phyloP scores from a whole-genome alignment of 139 green algal genomes.

The Chlamydomonas urium region DNA sequence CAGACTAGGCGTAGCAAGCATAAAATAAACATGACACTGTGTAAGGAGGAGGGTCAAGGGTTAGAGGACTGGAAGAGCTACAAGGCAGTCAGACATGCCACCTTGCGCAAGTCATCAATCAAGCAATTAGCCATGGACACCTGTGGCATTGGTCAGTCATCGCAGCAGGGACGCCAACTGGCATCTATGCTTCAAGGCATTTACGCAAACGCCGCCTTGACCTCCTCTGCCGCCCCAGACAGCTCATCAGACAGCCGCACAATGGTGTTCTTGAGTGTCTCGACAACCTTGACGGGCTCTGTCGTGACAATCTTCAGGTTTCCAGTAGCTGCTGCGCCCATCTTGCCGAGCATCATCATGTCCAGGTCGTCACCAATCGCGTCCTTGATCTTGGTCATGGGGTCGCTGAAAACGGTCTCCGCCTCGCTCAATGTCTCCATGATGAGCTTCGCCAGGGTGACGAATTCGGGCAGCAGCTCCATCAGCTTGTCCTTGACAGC shows the following conservation, averaged over 20 bases:
- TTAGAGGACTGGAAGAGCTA: too few relatives aligned
- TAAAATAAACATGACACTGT: too few relatives aligned
- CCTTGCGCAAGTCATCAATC: too few relatives aligned
- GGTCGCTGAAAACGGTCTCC: background rate
- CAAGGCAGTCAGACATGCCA: too few relatives aligned
- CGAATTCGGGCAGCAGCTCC: constrained; percentile 3
- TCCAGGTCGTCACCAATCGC: background rate
- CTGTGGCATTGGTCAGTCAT: too few relatives aligned
- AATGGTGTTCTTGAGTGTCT: background rate
- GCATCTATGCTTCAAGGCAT: too few relatives aligned
- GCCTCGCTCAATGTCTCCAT: background rate
- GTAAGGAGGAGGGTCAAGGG: too few relatives aligned
- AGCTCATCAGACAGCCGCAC: constrained; percentile 1
- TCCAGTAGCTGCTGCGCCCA: background rate
- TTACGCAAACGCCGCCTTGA: background rate
- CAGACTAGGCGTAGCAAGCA: too few relatives aligned
- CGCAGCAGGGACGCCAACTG: too few relatives aligned
- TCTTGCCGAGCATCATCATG: background rate
- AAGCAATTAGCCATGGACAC: too few relatives aligned
- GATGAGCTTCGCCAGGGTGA: background rate
- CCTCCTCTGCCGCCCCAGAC: background rate
- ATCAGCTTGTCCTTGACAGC: constrained; percentile 12
- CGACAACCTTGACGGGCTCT: constrained; percentile 1
- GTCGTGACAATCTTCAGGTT: constrained; percentile 6
- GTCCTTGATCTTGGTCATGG: constrained; percentile 1